A percentile compares a stretch with the other conserved stretches of the same genome.
Evolutionary conservation across 495 filamentous ascomycete species (phyloP).

Genomic region (Peziza echinospora): DNA sequence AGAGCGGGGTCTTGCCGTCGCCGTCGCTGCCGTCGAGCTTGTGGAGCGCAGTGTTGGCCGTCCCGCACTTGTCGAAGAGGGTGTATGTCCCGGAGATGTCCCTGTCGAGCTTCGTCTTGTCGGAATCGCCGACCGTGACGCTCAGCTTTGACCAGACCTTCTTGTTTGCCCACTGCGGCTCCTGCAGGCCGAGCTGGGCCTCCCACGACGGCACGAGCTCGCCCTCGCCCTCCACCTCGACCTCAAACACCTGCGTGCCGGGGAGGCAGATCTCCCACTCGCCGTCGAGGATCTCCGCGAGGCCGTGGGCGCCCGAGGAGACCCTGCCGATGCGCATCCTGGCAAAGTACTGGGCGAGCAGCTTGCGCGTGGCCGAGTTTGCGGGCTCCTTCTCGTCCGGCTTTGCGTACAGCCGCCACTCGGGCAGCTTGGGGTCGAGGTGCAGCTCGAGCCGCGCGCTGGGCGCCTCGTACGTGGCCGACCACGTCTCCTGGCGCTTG

Average conservation of each 20-base stretch:
- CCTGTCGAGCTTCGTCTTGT: constrained; percentile 19
- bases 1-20: constrained; percentile 23
- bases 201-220: constrained; percentile 18
- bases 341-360: neutral
- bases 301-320: neutral
- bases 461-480: constrained; percentile 28
- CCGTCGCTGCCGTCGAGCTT: constrained; percentile 13
- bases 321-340: constrained; percentile 1
- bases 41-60: constrained; percentile 37
- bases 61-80: constrained; percentile 42
- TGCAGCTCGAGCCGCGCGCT: constrained; percentile 29
- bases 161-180: constrained; percentile 16
- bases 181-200: constrained; percentile 24
- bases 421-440: constrained; percentile 21
- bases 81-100: constrained; percentile 36
- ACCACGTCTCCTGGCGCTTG: constrained; percentile 31
- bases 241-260: constrained; percentile 10
- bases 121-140: constrained; percentile 19
- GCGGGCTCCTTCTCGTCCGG: constrained; percentile 9
- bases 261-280: constrained; percentile 33
- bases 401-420: constrained; percentile 37
- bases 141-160: constrained; percentile 24
- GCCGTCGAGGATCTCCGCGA: constrained; percentile 23
- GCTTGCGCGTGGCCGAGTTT: neutral
- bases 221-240: constrained; percentile 18